phyloP scores from a whole-genome alignment of 2,329 filamentous ascomycete species.

The Trichoderma harzianum region DNA sequence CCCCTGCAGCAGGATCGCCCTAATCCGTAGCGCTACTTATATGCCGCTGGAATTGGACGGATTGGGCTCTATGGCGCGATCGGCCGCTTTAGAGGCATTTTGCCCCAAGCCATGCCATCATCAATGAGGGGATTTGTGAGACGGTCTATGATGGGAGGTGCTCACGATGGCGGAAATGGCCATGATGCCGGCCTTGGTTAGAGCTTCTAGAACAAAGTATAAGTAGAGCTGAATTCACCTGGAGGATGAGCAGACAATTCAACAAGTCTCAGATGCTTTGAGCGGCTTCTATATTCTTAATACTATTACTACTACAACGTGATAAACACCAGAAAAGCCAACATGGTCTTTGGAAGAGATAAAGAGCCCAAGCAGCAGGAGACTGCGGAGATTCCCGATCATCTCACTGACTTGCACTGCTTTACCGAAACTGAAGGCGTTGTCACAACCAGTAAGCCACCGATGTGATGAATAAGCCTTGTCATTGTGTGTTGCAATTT shows the following conservation, averaged over 20 bases:
- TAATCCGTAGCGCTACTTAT: background rate
- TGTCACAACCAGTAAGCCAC: constrained; percentile 49
- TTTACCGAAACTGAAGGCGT: constrained; percentile 61
- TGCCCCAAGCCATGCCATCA: constrained; percentile 8
- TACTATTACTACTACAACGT: background rate
- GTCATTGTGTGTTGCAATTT: background rate
- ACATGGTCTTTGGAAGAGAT: constrained; percentile 21
- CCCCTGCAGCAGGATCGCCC: background rate
- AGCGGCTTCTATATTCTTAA: background rate
- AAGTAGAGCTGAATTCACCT: background rate
- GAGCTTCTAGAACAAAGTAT: background rate
- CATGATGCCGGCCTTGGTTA: background rate
- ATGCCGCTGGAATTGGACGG: background rate
- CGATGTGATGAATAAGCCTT: background rate
- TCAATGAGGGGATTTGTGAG: background rate
- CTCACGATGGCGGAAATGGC: background rate
- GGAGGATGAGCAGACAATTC: background rate
- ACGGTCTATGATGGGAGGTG: background rate
- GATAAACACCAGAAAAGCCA: background rate
- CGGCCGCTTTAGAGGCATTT: background rate
- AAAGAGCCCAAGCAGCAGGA: constrained; percentile 28
- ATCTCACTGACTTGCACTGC: constrained; percentile 50
- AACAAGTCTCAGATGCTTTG: background rate
- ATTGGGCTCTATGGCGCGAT: background rate
- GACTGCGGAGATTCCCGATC: constrained; percentile 37